Base-by-base conservation (phyloP, 2,329 filamentous ascomycete species). In the Xylariaceae sp. region DNA sequence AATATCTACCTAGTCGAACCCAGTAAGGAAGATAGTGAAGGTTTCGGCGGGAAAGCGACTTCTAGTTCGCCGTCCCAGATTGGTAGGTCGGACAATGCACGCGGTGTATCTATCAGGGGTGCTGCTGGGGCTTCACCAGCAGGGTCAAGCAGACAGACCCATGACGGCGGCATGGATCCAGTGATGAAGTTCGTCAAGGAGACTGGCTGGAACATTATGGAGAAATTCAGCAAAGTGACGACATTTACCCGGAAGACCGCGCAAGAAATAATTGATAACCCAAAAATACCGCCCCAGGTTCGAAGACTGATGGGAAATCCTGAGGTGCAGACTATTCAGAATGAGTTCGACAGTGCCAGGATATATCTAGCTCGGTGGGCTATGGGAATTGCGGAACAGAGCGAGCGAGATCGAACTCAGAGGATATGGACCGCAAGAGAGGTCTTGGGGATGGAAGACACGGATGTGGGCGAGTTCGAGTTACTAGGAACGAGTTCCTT, bases 361-460 rank as follows among this genome's bases (percentile, higher is more conserved):
- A 80, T 99, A 55, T 99, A 99, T 67, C 79, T 99, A 37, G 94
- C 94, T 19, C 81, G 94, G 59, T 99, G 94, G 94, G 94, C 94
- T 2, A 97, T 99, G 94, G 91, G 91, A 7, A 96, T 99, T 60
- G 92, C 94, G 0, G 95, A 99, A 70, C 94, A 99, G 74, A 92
- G 92, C 64, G 94, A 99, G 67, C 80, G 85, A 37, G 94, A 99
- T 64, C 79, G 87, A 21, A 88, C 85, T 48, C 87, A 92, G 70
- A 80, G 92, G 44, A 92, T 96, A 66, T 99, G 91, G 88, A 96
- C 92, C 0, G 92, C 90, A 0, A 86, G 85, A 60, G 94, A 99
- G 72, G 87, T 96, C 3, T 77, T 97, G 64, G 92, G 95, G 65
- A 87, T 95, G 69, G 95, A 99, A 68, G 88, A 96, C 61, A 96